Conservation (phyloP, 345 rosid genomes). For the Mercurialis annua region DNA sequence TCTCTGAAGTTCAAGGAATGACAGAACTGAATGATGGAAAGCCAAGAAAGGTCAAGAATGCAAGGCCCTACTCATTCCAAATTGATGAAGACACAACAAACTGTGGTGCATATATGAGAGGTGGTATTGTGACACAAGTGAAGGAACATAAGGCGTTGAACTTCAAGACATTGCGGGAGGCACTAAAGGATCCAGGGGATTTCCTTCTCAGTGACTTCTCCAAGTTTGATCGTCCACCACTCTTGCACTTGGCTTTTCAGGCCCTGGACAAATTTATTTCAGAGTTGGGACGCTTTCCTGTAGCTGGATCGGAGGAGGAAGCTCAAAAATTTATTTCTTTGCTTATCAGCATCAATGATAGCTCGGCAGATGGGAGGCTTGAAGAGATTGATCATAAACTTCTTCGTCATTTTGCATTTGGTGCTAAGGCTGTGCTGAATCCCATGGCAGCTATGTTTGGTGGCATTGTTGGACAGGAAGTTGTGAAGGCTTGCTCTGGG, state of each 20-base stretch:
- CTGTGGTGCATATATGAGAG: constrained; percentile 61
- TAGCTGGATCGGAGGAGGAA: constrained; percentile 87
- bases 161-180: constrained; percentile 81
- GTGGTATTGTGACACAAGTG: constrained; percentile 98
- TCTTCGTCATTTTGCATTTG: constrained; percentile 81
- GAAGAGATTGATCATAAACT: constrained; percentile 71
- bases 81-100: constrained; percentile 84
- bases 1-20: constrained; percentile 98
- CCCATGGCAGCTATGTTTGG: constrained; percentile 99
- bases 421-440: constrained; percentile 90
- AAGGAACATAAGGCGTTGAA: constrained; percentile 82
- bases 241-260: constrained; percentile 87
- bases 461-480: constrained; percentile 97
- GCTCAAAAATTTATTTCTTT: constrained; percentile 67
- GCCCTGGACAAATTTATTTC: constrained; percentile 72
- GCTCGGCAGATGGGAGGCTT: constrained; percentile 57
- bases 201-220: constrained; percentile 92
- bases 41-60: constrained; percentile 84
- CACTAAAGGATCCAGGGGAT: constrained; percentile 89
- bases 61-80: constrained; percentile 81
- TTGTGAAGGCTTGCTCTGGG: constrained; percentile 98
- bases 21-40: constrained; percentile 89
- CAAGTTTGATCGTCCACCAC: constrained; percentile 88
- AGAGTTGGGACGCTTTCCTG: constrained; percentile 70
- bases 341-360: constrained; percentile 56